Evolutionary conservation across 2,329 filamentous ascomycete genomes (phyloP), one percentile per base, ranked within the genome.

Genomic region (Apiospora kogelbergensis): DNA sequence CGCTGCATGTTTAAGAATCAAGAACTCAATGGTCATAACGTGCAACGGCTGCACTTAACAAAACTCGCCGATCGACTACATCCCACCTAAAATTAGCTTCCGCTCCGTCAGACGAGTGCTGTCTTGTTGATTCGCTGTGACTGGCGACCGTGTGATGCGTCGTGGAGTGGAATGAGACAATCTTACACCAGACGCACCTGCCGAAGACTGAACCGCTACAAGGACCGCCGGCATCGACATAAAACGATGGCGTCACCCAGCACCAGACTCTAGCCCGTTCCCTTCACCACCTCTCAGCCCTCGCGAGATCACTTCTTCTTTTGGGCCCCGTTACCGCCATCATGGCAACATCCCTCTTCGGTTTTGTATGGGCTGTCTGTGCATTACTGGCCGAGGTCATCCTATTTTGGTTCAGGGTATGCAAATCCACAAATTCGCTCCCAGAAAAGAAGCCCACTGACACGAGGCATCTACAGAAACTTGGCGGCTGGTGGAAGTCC

Each of bases 401-500:
- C 70, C 79, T 83, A 57, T 92, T 90, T 77, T 92, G 89, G 89
- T 84, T 85, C 77, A 82, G 84, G 77, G 90, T 91, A 67, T 15
- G 68, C 46, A 30, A 24, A 24, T 46, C 26, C 44, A 13, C 44
- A 33, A 42, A 13, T 15, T 26, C 6, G 9, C 20, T 1, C 11
- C 40, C n/a, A 60, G 11, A 3, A 20, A 37, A 22, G 65, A 37
- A 13, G 48, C n/a, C 6, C 42, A 11, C 22, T 44, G 65, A 46
- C 26, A 37, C 42, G 37, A 22, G 26, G 22, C 22, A 48, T 17
- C 24, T 2, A 79, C 72, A 95, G 93, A 91, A 89, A 83, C 81
- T 93, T 66, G 82, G 88, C 71, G 83, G 83, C 68, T 93, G 92
- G 89, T 91, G 90, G 83, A 87, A 81, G 68, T 85, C 86, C 71